These are phyloP conservation scores for Ophiognomonia clavigignenti-juglandacearum DNA, from an alignment of 2,329 filamentous ascomycete species.

Conservation along the genomic window DNA sequence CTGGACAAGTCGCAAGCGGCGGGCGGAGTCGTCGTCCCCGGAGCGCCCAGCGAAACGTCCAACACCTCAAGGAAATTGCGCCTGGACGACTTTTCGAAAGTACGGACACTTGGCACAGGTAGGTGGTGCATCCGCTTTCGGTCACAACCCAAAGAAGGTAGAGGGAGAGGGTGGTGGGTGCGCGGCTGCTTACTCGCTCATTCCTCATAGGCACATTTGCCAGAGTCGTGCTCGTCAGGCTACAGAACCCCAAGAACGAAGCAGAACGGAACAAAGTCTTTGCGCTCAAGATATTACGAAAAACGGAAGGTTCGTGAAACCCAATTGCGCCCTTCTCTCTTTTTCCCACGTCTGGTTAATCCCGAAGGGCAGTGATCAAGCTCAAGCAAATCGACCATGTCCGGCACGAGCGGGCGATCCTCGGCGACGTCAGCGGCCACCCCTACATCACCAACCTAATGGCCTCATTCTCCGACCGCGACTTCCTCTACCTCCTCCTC, in stretches of 20 bases:
- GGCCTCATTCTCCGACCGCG: constrained; percentile 73
- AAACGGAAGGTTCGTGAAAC: constrained; percentile 43
- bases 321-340: constrained; percentile 5
- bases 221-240: constrained; percentile 71
- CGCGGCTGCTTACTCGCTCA: constrained; percentile 1
- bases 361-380: constrained; percentile 59
- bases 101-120: constrained; percentile 76
- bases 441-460: constrained; percentile 79
- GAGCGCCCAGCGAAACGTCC: constrained; percentile 25
- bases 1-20: constrained; percentile 10
- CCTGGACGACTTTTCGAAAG: constrained; percentile 61
- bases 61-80: constrained; percentile 26
- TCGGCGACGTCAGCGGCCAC: constrained; percentile 71
- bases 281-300: constrained; percentile 74
- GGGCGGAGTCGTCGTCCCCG: constrained; percentile 7
- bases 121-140: constrained; percentile 25
- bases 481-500: constrained; percentile 77
- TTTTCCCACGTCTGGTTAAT: not conserved
- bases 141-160: too few relatives aligned
- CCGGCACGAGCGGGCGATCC: constrained; percentile 73
- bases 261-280: constrained; percentile 63
- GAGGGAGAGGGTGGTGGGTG: not conserved
- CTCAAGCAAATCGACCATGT: constrained; percentile 86
- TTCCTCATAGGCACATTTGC: constrained; percentile 65
- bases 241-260: constrained; percentile 43